Conservation (phyloP, 768 basidiomycete genomes). For the Russula virescens region DNA sequence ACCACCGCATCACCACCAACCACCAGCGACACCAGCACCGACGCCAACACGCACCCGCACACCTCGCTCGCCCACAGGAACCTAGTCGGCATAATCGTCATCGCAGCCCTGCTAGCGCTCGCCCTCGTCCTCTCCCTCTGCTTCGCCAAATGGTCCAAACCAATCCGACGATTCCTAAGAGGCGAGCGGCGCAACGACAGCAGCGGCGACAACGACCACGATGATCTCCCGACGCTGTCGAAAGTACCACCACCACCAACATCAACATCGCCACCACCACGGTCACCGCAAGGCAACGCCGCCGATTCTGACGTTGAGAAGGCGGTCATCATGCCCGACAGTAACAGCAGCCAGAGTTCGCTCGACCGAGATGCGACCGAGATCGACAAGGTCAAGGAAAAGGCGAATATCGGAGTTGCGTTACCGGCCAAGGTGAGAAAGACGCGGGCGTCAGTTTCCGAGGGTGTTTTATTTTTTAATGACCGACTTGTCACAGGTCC, state of each 20-base stretch:
- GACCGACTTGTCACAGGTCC: neutral
- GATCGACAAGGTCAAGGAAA: neutral
- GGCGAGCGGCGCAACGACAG: neutral
- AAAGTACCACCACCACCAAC: too few species aligned
- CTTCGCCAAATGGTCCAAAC: constrained; percentile 27
- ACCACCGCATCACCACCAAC: too few species aligned
- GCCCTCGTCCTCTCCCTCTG: constrained; percentile 27
- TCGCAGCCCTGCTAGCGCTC: constrained; percentile 22
- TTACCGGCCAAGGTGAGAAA: constrained; percentile 7
- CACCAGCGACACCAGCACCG: neutral
- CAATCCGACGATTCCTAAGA: constrained; percentile 20
- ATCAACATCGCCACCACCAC: neutral
- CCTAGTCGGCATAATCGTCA: constrained; percentile 28
- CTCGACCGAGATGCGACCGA: constrained; percentile 1
- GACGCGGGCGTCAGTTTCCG: too few species aligned
- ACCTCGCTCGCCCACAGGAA: constrained; percentile 23
- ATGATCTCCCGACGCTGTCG: neutral
- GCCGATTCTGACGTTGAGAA: constrained; percentile 5
- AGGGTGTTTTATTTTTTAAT: too few species aligned
- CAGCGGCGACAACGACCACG: too few species aligned
- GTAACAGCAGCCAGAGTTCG: neutral
- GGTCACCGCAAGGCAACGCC: neutral
- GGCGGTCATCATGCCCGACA: neutral
- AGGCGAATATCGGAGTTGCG: neutral
- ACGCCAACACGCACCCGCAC: neutral